phyloP scores from a whole-genome alignment of 805 yeast species.

The Sungouiozyma ichnusensis region DNA sequence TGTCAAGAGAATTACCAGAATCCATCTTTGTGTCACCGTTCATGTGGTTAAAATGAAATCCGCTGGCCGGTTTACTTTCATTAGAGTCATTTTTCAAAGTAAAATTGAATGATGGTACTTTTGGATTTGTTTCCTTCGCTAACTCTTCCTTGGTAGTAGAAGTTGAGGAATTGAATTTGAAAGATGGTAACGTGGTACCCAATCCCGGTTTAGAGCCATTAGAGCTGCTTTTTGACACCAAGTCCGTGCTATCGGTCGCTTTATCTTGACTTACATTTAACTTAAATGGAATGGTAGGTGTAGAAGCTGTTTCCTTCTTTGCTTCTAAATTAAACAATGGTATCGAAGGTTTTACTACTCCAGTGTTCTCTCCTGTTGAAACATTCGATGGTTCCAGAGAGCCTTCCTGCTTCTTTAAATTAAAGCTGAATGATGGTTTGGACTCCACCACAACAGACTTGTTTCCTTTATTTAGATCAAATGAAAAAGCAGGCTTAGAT shows the following conservation, averaged over 20 bases:
- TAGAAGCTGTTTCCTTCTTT: neutral
- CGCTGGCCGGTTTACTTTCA: no score
- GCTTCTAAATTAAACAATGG: neutral
- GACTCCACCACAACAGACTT: neutral
- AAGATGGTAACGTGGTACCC: neutral
- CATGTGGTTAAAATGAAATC: no score
- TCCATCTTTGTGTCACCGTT: no score
- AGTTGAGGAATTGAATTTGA: neutral
- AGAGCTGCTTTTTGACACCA: neutral
- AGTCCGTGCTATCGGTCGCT: neutral
- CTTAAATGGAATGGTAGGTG: neutral
- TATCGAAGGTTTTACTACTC: neutral
- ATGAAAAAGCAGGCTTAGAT: conserved; percentile 7
- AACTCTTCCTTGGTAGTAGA: neutral
- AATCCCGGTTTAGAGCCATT: neutral
- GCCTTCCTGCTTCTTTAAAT: neutral
- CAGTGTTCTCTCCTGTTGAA: neutral
- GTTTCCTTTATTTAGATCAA: conserved; percentile 4
- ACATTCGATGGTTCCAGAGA: neutral
- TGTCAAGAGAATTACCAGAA: no score
- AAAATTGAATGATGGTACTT: no score
- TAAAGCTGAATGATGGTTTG: conserved; percentile 9
- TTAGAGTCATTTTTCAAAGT: no score
- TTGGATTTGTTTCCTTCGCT: no score
- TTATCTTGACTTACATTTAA: neutral